Conservation (phyloP, 306 rosid species). For the Sindora glabra region DNA sequence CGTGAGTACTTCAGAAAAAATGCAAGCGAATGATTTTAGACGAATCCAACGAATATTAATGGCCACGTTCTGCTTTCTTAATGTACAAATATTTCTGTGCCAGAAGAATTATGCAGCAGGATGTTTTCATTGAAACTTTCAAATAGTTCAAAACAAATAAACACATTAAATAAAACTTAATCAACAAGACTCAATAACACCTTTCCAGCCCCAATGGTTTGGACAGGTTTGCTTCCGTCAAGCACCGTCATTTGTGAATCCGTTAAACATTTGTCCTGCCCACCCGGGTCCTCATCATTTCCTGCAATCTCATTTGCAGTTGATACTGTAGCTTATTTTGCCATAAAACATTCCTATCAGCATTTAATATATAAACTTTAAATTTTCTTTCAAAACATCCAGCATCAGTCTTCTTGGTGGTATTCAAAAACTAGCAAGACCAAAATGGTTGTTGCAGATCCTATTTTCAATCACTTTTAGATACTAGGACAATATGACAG, state of each 20-base stretch:
- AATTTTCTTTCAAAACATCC: not conserved
- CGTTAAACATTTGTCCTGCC: slow-evolving; percentile 12
- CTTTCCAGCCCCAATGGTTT: slow-evolving; percentile 6
- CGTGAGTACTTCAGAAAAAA: too few species aligned
- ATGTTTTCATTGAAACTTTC: slow-evolving; percentile 15
- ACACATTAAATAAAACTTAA: slow-evolving; percentile 21
- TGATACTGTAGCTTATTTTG: slow-evolving; percentile 12
- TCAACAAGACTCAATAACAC: slow-evolving; percentile 23
- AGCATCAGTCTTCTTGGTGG: not conserved
- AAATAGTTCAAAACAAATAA: slow-evolving; percentile 16
- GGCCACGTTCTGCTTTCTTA: too few species aligned
- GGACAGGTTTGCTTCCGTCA: slow-evolving; percentile 10
- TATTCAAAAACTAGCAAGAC: slow-evolving; percentile 22
- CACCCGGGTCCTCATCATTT: slow-evolving; percentile 5
- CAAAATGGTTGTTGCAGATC: slow-evolving; percentile 25
- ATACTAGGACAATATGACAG: too few species aligned
- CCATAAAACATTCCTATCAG: not conserved
- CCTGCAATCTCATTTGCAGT: slow-evolving; percentile 21
- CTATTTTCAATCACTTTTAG: slow-evolving; percentile 24
- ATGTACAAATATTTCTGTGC: too few species aligned
- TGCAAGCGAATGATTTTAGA: too few species aligned
- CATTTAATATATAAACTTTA: not conserved
- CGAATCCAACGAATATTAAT: too few species aligned
- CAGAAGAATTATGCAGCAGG: slow-evolving; percentile 19
- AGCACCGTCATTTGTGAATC: slow-evolving; percentile 18